Evolutionary conservation across 2,329 filamentous ascomycete species (phyloP), one percentile per base, ranked within the genome.

Genomic region (Stenocarpella maydis): DNA sequence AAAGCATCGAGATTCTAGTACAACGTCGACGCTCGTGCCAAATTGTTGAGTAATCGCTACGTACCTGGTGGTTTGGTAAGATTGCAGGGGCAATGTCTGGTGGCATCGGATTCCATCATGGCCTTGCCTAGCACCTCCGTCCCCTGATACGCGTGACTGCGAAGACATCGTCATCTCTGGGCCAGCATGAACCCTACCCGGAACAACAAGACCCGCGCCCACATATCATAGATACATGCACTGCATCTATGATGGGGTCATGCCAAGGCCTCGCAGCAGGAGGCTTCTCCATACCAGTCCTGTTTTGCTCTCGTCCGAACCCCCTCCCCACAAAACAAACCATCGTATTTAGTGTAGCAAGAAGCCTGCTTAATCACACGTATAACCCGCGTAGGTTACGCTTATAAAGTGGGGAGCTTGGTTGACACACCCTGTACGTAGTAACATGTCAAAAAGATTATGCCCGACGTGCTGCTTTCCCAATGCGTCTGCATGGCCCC

Each of bases 311-410:
- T 34, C 21, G 34, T 61, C 65, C 53, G 39, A 4, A 4, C 31
- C 19, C 31, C 54, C 45, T 26, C 28, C 55, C n/a, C n/a, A n/a
- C n/a, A n/a, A n/a, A n/a, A 28, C 7, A 19, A 19, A 24, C 28
- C 19, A 63, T 63, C 43, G 58, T 63, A 26, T 49, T 47, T 24
- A 15, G 15, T 49, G 34, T 24, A 15, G 15, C 41, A 49, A 24
- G 58, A 26, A 37, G 58, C 24, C 58, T 49, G 58, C 58, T 63
- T 63, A 49, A 63, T 63, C 43, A 26, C 58, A 63, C 58, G 37
- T 49, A 26, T 63, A 63, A 63, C 26, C 58, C 58, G 58, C 58
- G 49, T 63, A 28, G 58, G 45, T 37, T 63, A 63, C 43, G 58
- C 58, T 63, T 63, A 49, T 31, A 55, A 67, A 43, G 53, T 41